These are phyloP conservation scores for Suillus spraguei DNA, from an alignment of 768 basidiomycete species.

Conservation along the genomic window DNA sequence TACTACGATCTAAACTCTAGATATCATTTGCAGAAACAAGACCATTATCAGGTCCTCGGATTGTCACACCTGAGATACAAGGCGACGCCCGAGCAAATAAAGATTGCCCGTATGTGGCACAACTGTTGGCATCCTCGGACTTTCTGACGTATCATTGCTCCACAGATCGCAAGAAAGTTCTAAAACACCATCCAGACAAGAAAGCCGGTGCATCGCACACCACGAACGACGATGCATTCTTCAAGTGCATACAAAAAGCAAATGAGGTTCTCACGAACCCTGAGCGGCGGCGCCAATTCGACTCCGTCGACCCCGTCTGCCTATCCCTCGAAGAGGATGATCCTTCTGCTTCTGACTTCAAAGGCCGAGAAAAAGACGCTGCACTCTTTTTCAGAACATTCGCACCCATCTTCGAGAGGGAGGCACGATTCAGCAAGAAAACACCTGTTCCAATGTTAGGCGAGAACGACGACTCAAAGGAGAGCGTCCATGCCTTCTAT, in stretches of 20 bases:
- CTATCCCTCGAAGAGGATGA: constrained; percentile 75
- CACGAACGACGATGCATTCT: constrained; percentile 96
- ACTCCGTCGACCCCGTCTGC: constrained; percentile 88
- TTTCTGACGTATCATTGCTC: constrained; percentile 3
- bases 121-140: neutral
- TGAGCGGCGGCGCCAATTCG: constrained; percentile 92
- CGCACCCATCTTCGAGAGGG: constrained; percentile 83
- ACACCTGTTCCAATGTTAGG: constrained; percentile 88
- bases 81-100: constrained; percentile 91
- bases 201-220: constrained; percentile 78
- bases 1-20: constrained; percentile 6
- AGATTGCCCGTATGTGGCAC: constrained; percentile 81
- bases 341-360: constrained; percentile 65
- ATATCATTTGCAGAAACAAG: constrained; percentile 75
- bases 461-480: constrained; percentile 66
- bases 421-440: constrained; percentile 87
- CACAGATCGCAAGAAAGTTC: constrained; percentile 96
- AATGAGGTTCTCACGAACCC: constrained; percentile 87
- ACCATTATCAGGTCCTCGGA: constrained; percentile 96
- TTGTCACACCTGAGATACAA: constrained; percentile 87
- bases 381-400: constrained; percentile 74
- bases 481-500: constrained; percentile 90
- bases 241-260: constrained; percentile 99
- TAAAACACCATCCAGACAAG: constrained; percentile 98
- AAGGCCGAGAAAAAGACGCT: constrained; percentile 48